Evolutionary conservation across 176 grass and related monocot genomes (phyloP), one percentile per base, ranked within the genome.

Genomic region (Otatea glauca): DNA sequence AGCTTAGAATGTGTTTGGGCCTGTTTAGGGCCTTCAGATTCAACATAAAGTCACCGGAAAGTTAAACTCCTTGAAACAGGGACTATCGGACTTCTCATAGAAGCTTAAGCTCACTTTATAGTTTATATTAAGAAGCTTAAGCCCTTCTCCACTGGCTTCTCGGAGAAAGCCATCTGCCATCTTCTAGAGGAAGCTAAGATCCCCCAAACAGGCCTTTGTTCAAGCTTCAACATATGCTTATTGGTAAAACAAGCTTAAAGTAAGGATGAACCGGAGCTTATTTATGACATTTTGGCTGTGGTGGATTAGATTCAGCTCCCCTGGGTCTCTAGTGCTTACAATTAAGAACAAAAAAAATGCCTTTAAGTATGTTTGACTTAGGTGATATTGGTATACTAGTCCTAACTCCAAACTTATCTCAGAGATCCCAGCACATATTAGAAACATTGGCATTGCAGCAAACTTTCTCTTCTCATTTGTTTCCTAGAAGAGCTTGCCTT

Each of bases 141-240:
- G 45, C 11, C 45, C 9, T 9, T 48, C 45, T 48, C 45, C 10
- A 70, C 18, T 42, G 9, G 67, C 18, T 5, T 43, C 34, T 34
- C 34, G 8, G 16, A 39, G 34, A 38, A 9, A 66, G 7, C 41
- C 41, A 43, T 43, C 41, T 43, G 35, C 16, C 35, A 21, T 68
- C 7, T 67, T 68, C 68, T 6, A 47, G n/a, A 71, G 20, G 6
- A 71, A 4, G 21, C 68, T 7, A 45, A 39, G 65, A 17, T 69
- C 20, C 21, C 9, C 64, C 1, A 69, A 69, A 69, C 12, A 39
- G 38, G 8, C 43, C 43, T 10, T 24, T 44, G 43, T 24, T 39
- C 38, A 44, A 70, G 42, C 68, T 44, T 14, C 39, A 70, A n/a
- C 41, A 70, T 24, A 70, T 70, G 68, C 39, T 44, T 70, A 70